These are phyloP conservation scores for Fusarium nematophilum DNA, from an alignment of 2,329 filamentous ascomycete genomes.

Conservation along the genomic window DNA sequence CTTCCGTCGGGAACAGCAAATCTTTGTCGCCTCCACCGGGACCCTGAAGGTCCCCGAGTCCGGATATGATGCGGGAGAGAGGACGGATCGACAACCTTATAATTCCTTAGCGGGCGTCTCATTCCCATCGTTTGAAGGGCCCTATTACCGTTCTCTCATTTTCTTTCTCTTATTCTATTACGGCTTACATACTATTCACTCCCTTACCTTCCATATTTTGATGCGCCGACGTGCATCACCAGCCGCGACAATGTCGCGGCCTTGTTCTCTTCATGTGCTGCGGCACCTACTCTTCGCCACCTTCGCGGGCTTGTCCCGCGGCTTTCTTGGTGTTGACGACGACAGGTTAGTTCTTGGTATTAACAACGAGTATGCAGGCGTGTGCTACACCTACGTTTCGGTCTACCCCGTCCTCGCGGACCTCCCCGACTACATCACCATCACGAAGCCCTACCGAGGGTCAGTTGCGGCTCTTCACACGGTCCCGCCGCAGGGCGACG, in stretches of 20 bases:
- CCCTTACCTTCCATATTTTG: neutral
- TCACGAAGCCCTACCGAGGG: slow-evolving; percentile 35
- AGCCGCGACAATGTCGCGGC: slow-evolving; percentile 20
- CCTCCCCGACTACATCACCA: slow-evolving; percentile 34
- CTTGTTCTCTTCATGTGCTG: slow-evolving; percentile 11
- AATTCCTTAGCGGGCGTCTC: slow-evolving; percentile 9
- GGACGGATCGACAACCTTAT: slow-evolving; percentile 19
- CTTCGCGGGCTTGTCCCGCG: slow-evolving; percentile 10
- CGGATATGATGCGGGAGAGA: slow-evolving; percentile 11
- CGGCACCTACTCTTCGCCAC: slow-evolving; percentile 17
- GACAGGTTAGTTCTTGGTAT: slow-evolving; percentile 37
- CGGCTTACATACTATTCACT: slow-evolving; percentile 7
- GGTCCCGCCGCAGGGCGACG: slow-evolving; percentile 31
- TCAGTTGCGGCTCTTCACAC: slow-evolving; percentile 34
- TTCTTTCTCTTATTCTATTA: neutral
- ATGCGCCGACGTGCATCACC: slow-evolving; percentile 1
- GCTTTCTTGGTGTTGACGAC: slow-evolving; percentile 31
- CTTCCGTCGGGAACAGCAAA: neutral
- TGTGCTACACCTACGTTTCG: slow-evolving; percentile 44
- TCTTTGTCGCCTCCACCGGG: neutral
- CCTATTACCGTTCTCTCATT: neutral
- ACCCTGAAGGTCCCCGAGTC: slow-evolving; percentile 10
- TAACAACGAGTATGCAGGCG: slow-evolving; percentile 35
- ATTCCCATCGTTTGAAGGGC: neutral
- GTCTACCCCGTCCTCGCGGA: slow-evolving; percentile 38